Conservation (phyloP, 2,329 filamentous ascomycete genomes). For the Curvularia hawaiiensis region DNA sequence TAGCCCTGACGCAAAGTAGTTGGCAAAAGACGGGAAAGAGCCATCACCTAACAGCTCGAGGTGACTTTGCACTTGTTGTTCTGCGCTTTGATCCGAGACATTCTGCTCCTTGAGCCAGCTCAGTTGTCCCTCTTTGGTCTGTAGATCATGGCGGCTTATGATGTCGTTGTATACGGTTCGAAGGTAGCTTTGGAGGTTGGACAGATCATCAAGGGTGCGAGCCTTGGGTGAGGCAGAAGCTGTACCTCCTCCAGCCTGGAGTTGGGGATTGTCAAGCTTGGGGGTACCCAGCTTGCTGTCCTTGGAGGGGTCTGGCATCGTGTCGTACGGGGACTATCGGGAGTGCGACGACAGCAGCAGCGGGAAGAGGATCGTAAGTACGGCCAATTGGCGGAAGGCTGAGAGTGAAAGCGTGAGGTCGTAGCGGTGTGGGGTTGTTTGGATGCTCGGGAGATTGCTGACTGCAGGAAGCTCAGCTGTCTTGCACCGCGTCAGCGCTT, state of each 20-base stretch:
- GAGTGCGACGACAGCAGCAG: neutral
- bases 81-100: slow-evolving; percentile 9
- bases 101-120: slow-evolving; percentile 44
- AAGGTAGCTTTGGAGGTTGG: slow-evolving; percentile 36
- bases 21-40: slow-evolving; percentile 40
- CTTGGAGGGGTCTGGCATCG: slow-evolving; percentile 24
- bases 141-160: slow-evolving; percentile 36
- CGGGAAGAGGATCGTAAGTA: neutral
- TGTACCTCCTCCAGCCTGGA: slow-evolving; percentile 47
- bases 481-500: slow-evolving; percentile 18
- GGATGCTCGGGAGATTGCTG: slow-evolving; percentile 6
- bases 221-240: slow-evolving; percentile 37
- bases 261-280: slow-evolving; percentile 40
- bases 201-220: slow-evolving; percentile 38
- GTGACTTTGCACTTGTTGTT: slow-evolving; percentile 14
- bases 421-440: slow-evolving; percentile 2
- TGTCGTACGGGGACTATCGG: slow-evolving; percentile 7
- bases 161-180: slow-evolving; percentile 37
- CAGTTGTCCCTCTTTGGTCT: slow-evolving; percentile 36
- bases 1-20: slow-evolving; percentile 54
- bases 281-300: slow-evolving; percentile 42
- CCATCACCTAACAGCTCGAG: slow-evolving; percentile 35
- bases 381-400: neutral
- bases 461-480: slow-evolving; percentile 21
- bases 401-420: neutral